Conservation (phyloP, 2,329 filamentous ascomycete genomes). For the Claviceps digitariae region DNA sequence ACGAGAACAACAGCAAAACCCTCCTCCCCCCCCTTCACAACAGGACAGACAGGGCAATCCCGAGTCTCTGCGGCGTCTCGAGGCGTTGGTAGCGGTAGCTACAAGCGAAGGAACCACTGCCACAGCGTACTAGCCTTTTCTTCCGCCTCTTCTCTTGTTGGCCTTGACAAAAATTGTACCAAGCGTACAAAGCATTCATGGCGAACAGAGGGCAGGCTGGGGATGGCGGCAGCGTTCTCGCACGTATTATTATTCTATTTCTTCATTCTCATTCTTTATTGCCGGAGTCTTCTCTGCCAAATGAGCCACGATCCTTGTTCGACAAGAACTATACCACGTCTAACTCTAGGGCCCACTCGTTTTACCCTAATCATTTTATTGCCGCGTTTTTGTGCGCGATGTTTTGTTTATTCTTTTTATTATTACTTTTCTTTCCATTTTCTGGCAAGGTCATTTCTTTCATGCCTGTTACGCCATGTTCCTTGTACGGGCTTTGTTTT, state of each 20-base stretch:
- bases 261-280: too few relatives aligned
- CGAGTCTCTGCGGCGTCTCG: slow-evolving; percentile 24
- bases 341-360: background rate
- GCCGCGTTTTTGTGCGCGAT: background rate
- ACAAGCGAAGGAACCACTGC: slow-evolving; percentile 30
- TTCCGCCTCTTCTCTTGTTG: background rate
- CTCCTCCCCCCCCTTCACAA: slow-evolving; percentile 5
- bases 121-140: slow-evolving; percentile 21
- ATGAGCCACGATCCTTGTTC: too few relatives aligned
- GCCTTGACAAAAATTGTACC: too few relatives aligned
- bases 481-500: background rate
- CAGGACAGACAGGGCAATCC: slow-evolving; percentile 17
- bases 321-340: background rate
- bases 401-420: background rate
- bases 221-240: too few relatives aligned
- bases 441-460: background rate
- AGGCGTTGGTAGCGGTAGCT: slow-evolving; percentile 30
- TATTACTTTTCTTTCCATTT: background rate
- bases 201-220: too few relatives aligned
- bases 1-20: slow-evolving; percentile 15
- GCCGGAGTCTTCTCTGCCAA: too few relatives aligned
- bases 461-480: background rate
- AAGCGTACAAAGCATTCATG: too few relatives aligned
- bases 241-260: too few relatives aligned
- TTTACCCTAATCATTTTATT: background rate